Evolutionary conservation across 768 basidiomycete genomes (phyloP), one percentile per base, ranked within the genome.

Genomic region (Calvatia gigantea): DNA sequence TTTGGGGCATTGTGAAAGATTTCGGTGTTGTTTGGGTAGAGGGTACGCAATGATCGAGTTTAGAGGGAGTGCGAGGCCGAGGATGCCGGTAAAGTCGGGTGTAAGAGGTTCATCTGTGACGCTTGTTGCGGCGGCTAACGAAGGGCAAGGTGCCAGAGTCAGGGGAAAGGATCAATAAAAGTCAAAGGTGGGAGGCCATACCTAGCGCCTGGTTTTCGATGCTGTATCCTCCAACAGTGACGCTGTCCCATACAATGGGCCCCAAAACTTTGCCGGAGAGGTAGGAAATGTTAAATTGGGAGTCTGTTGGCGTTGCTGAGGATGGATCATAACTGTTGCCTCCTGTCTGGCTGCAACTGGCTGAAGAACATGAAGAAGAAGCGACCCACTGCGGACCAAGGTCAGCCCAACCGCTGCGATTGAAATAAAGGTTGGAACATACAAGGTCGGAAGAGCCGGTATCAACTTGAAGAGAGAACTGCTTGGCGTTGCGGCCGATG

Each of bases 371-470:
- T 2, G 81, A 78, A 9, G 75, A 77, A 1, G 87, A 86, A 0
- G 86, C 85, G 42, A 92, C 72, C 90, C 90, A 92, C 89, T 91
- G 58, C 27, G 4, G 50, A n/a, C n/a, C 48, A 27, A 11, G 17
- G 28, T 28, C 5, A 32, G 21, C 17, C 19, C 15, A 27, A n/a
- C n/a, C 12, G 8, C 89, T 91, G 58, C 27, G 4, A 49, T 17
- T 47, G 23, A 11, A 19, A 25, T 28, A 3, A 29, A 17, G 17
- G 49, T n/a, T 11, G 29, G 29, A 54, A 73, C 82, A 61, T 56
- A 90, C 89, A 23, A 90, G 74, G 70, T 93, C 90, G 0, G 88
- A 88, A 0, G 91, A 91, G 27, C 91, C 91, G 0, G 87, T 89
- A 62, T 93, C 90, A 33, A 92, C 78, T 64, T 91, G 89, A 2